A percentile compares a stretch with the other conserved stretches of the same genome.
These are phyloP conservation scores for Telopea speciosissima DNA, from an alignment of 177 flowering plant genomes.

Conservation along the genomic window DNA sequence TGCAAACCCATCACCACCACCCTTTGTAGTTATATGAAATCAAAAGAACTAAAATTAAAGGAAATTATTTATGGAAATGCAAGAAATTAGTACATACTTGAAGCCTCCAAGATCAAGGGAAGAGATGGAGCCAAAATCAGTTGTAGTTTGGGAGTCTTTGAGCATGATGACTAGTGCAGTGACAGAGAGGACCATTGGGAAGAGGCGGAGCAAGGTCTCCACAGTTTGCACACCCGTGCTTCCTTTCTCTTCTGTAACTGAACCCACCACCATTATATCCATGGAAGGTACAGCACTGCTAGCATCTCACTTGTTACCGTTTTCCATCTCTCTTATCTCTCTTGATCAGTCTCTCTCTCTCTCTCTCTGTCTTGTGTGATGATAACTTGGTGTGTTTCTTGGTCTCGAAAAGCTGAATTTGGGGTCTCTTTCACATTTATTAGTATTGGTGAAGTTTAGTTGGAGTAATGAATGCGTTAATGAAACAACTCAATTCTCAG, in stretches of 20 bases:
- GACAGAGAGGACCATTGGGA: constrained; percentile 10
- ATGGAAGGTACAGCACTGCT: neutral
- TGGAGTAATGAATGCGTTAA: neutral
- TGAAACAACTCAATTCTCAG: neutral
- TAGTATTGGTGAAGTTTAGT: neutral
- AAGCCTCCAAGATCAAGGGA: constrained; percentile 4
- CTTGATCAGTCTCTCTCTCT: neutral
- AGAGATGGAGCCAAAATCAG: constrained; percentile 4
- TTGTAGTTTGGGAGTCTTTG: constrained; percentile 2
- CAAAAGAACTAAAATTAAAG: no score
- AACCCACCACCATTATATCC: neutral
- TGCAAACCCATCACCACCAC: constrained; percentile 15
- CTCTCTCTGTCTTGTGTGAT: neutral
- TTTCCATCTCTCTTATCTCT: neutral
- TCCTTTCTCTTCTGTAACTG: neutral
- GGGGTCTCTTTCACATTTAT: neutral
- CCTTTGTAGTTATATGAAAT: no score
- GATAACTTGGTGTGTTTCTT: neutral
- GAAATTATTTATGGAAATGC: no score
- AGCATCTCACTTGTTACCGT: no score
- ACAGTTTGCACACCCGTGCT: neutral
- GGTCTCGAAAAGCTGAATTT: neutral
- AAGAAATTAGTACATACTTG: constrained; percentile 6
- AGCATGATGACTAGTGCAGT: constrained; percentile 9
- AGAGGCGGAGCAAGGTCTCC: constrained; percentile 4